A percentile compares a stretch with the other conserved stretches of the same genome.
Evolutionary conservation across 1,284 basidiomycete species (phyloP).

Genomic region (Naganishia albida): DNA sequence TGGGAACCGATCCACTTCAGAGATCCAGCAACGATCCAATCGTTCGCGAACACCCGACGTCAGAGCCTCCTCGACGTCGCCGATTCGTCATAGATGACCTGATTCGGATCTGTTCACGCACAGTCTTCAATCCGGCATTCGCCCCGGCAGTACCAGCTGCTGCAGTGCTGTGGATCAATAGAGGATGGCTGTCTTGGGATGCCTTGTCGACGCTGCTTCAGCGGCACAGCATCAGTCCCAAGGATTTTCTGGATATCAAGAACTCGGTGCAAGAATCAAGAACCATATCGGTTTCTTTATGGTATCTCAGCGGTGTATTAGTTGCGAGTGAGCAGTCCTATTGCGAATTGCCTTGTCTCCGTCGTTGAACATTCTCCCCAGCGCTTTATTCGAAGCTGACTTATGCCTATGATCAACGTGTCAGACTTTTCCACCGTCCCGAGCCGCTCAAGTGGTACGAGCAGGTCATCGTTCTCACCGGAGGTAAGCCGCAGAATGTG

Average conservation of each 20-base stretch:
- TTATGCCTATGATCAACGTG: conserved; percentile 67
- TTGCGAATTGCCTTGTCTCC: too few relatives aligned
- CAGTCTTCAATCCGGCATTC: conserved; percentile 10
- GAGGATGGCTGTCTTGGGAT: not conserved
- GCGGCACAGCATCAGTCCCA: too few relatives aligned
- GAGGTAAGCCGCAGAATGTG: conserved; percentile 61
- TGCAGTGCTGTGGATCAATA: not conserved
- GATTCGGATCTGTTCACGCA: not conserved
- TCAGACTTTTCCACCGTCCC: conserved; percentile 63
- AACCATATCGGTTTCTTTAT: conserved; percentile 1
- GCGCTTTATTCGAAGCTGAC: conserved; percentile 8
- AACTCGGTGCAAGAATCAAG: not conserved
- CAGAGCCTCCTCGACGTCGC: not conserved
- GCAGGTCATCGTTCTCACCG: conserved; percentile 84
- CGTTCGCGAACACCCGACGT: too few relatives aligned
- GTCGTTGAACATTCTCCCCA: not conserved
- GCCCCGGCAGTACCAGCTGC: conserved; percentile 4
- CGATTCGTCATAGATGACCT: conserved; percentile 18
- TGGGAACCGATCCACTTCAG: not conserved
- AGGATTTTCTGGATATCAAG: not conserved
- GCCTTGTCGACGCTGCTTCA: too few relatives aligned
- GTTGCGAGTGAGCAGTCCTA: not conserved
- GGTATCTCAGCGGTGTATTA: not conserved
- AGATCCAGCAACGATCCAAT: too few relatives aligned
- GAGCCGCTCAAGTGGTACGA: conserved; percentile 72